Evolutionary conservation across 805 yeast genomes (phyloP), one percentile per base, ranked within the genome.

Genomic region (Grigorovia yakushimaensis): DNA sequence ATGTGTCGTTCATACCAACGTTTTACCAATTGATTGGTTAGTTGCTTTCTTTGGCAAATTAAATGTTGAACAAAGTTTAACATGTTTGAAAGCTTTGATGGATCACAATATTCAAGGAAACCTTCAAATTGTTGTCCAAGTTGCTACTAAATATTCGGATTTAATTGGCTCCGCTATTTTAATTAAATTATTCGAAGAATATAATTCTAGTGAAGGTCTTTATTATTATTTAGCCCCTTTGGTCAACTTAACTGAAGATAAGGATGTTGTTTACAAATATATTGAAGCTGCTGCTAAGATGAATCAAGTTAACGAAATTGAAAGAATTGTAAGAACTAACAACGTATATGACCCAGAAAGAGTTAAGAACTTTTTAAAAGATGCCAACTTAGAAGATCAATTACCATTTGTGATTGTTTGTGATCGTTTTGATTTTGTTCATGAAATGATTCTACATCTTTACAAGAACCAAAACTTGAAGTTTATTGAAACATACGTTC

Each of bases 401-500:
- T 75, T 93, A 52, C 98, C 99, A 43, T 78, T 93, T 67, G 89
- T 94, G 56, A 85, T 94, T 66, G 96, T 93, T 43, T 89, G 97
- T 70, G 98, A 93, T 72, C 81, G 96, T 63, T 87, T 74, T 71
- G 74, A 82, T 66, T 93, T 81, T 66, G 88, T 89, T 47, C 98
- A 93, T 66, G 99, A 93, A 67, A 78, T 93, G 71, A 82, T 93
- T 48, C 76, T 93, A 61, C 93, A 85, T 71, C 76, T 93, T 65
- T 93, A 93, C 81, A 93, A 91, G 73, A 86, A 89, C 70, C 89
- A 91, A 68, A 91, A 82, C 70, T 86, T 88, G 79, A 88, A 93
- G 68, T 93, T 91, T 59, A 93, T 93, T 68, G 98, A 93, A 72
- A 95, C 93, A 43, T 93, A 91, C 61, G 98, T 93, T 48, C 98